Evolutionary conservation across 192 early-diverging fungal genomes (phyloP), one percentile per base, ranked within the genome.

Genomic region (Backusella luteola): DNA sequence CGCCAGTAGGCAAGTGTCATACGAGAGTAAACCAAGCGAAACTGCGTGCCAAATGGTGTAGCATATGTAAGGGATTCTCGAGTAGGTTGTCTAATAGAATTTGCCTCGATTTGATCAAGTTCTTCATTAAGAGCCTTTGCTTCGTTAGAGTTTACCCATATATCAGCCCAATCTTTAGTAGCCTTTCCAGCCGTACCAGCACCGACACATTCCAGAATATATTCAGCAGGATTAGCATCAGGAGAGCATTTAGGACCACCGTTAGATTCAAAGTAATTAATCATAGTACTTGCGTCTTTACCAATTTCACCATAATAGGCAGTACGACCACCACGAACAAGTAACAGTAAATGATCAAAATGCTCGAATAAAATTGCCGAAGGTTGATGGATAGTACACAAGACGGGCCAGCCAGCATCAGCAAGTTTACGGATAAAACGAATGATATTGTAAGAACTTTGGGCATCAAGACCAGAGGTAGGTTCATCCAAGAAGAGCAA

Each of bases 341-440:
- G 80, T 36, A 97, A 85, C 67, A 96, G 76, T 34, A 96, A 81
- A 46, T 95, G 91, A 79, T 95, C 94, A 82, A 97, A 97, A 73
- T 91, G 89, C 69, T 92, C 88, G 79, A 97, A 97, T 42, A 95
- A 82, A 76, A 93, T 84, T 11, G 94, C 88, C 3, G 90, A 92
- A 38, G 95, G 95, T 83, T 94, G 93, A 84, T 97, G 95, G 67
- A 97, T 96, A 21, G 93, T 94, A 80, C 89, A 96, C 71, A 89
- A 87, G 71, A 92, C 91, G 46, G 90, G 90, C 85, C 89, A 89
- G 69, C 89, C 91, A 67, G 87, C 87, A 66, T 89, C 82, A 29
- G 92, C 87, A 76, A 91, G 79, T 71, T 85, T 83, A 78, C 87
- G 88, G 89, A 93, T 84, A 81, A 95, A 92, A 75, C 90, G 87